These are phyloP conservation scores for Chlorella variabilis DNA, from an alignment of 163 green algal species.

Conservation along the genomic window DNA sequence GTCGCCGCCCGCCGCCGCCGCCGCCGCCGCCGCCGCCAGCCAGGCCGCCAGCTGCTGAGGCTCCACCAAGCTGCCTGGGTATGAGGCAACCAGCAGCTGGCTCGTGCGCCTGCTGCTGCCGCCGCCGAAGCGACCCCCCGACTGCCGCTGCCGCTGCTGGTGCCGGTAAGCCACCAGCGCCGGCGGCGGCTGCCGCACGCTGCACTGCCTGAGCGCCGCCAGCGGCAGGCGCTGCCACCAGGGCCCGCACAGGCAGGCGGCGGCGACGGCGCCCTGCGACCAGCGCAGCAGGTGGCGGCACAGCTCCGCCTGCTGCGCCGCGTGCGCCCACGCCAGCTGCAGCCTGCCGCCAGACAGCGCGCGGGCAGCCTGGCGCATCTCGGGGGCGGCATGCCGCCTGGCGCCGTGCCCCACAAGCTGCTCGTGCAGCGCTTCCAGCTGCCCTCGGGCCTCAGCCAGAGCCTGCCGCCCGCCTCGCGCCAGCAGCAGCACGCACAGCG, in stretches of 20 bases:
- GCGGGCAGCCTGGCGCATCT: neutral
- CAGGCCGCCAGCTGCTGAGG: neutral
- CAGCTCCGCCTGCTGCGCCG: neutral
- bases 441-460: neutral
- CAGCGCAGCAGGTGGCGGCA: constrained; percentile 7
- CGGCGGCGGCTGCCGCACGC: neutral
- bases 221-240: neutral
- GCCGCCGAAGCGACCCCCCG: neutral
- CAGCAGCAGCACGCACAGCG: constrained; percentile 1
- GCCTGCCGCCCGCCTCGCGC: neutral
- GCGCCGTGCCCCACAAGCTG: neutral
- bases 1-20: neutral
- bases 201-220: neutral
- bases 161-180: neutral
- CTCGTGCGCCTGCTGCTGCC: neutral
- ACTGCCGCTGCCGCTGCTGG: neutral
- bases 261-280: neutral
- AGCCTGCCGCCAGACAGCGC: neutral
- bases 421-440: neutral
- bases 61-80: neutral
- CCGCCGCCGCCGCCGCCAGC: neutral
- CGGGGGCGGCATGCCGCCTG: neutral
- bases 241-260: neutral
- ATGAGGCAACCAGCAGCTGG: neutral
- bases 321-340: constrained; percentile 11